Conservation (phyloP, 345 rosid genomes). For the Brassica rapa region DNA sequence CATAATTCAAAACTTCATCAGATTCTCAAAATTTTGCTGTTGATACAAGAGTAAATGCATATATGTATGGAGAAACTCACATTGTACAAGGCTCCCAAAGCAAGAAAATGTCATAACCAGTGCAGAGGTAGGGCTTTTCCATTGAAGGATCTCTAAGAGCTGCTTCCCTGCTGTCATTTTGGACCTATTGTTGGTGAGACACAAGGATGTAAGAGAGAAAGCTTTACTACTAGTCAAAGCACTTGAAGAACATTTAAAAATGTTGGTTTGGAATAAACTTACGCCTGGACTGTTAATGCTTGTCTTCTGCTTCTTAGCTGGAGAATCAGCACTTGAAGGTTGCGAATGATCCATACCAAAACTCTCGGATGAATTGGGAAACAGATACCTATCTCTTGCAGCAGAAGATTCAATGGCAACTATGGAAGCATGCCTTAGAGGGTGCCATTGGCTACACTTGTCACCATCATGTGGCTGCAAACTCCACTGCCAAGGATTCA, state of each 20-base stretch:
- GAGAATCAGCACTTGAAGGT: conserved; percentile 40
- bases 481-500: conserved; percentile 76
- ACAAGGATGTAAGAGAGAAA: conserved; percentile 25
- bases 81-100: conserved; percentile 86
- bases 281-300: conserved; percentile 39
- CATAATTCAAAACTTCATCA: conserved; percentile 6
- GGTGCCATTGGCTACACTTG: conserved; percentile 53
- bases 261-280: conserved; percentile 28
- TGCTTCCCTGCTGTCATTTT: conserved; percentile 33
- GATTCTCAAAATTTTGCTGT: not conserved
- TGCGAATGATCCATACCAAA: conserved; percentile 34
- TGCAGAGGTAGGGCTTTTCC: conserved; percentile 75
- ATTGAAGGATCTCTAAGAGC: conserved; percentile 28
- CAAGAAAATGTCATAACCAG: conserved; percentile 83
- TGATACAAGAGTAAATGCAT: not conserved
- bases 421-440: conserved; percentile 74
- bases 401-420: conserved; percentile 88
- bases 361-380: conserved; percentile 47
- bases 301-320: conserved; percentile 65
- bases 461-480: conserved; percentile 29
- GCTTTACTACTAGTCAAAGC: conserved; percentile 19
- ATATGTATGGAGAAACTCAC: conserved; percentile 50
- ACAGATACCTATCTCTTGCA: conserved; percentile 67
- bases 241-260: not conserved
- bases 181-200: conserved; percentile 42